These are phyloP conservation scores for Agroathelia rolfsii DNA, from an alignment of 1,284 basidiomycete species.

Conservation along the genomic window DNA sequence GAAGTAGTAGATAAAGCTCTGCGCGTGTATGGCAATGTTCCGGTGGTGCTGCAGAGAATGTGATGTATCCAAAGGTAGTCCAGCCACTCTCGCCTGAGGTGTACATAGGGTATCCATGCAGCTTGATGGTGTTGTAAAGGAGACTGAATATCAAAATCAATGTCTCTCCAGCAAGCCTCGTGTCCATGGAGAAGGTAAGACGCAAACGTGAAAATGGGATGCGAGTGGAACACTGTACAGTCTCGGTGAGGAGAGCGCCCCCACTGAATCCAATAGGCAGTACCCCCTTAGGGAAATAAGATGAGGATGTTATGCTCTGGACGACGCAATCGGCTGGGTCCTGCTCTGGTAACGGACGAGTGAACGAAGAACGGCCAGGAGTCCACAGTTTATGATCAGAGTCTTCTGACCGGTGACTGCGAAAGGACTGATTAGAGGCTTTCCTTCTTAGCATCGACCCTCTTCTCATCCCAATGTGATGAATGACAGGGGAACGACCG, in stretches of 20 bases:
- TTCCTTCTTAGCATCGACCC: too few relatives aligned
- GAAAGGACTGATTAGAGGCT: too few relatives aligned
- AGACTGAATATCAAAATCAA: constrained; percentile 44
- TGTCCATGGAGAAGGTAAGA: constrained; percentile 42
- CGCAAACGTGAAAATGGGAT: constrained; percentile 28
- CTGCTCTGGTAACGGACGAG: too few relatives aligned
- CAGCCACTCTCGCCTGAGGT: constrained; percentile 7
- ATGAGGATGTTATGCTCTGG: too few relatives aligned
- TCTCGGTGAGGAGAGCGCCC: constrained; percentile 31
- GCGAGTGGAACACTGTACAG: constrained; percentile 29
- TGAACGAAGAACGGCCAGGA: constrained; percentile 30
- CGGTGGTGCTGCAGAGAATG: constrained; percentile 7
- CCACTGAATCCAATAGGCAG: too few relatives aligned
- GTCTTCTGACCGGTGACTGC: too few relatives aligned
- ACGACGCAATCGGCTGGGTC: too few relatives aligned
- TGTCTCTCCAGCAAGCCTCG: constrained; percentile 47
- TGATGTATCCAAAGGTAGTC: constrained; percentile 7
- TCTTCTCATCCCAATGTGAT: too few relatives aligned
- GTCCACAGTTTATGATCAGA: too few relatives aligned
- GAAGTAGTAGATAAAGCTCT: constrained; percentile 54
- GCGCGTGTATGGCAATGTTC: constrained; percentile 16
- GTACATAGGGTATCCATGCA: constrained; percentile 11
- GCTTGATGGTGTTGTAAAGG: constrained; percentile 28
- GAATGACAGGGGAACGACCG: too few relatives aligned
- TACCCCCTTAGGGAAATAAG: too few relatives aligned